Evolutionary conservation across 176 grass and related monocot species (phyloP).

Genomic region (Triticum turgidum): DNA sequence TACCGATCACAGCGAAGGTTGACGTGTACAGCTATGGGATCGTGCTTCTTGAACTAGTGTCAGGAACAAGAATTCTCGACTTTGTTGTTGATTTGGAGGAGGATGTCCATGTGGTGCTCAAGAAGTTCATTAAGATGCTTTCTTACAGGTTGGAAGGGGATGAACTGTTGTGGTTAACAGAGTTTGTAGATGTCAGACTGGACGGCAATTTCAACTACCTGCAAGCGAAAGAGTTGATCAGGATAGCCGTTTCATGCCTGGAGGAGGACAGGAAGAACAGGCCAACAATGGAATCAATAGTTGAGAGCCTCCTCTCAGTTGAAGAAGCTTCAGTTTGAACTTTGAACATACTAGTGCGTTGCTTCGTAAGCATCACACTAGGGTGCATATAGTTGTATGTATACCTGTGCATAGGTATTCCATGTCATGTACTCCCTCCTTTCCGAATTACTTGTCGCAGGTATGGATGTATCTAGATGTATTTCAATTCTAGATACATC

Average conservation of each 20-base stretch:
- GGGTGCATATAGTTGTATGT: neutral
- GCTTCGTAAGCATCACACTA: no score
- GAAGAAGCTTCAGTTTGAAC: neutral
- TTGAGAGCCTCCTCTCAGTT: slow-evolving; percentile 34
- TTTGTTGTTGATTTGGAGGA: slow-evolving; percentile 22
- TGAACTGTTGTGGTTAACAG: slow-evolving; percentile 32
- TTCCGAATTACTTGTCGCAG: no score
- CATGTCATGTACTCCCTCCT: neutral
- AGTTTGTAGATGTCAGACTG: slow-evolving; percentile 42
- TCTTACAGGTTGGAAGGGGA: slow-evolving; percentile 5
- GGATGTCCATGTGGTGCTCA: slow-evolving; percentile 23
- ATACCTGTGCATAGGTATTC: neutral
- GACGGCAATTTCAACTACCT: slow-evolving; percentile 16
- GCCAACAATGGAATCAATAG: slow-evolving; percentile 49
- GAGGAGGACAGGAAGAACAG: slow-evolving; percentile 46
- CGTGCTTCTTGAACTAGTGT: slow-evolving; percentile 39
- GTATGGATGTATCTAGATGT: no score
- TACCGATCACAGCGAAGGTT: slow-evolving; percentile 37
- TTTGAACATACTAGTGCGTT: neutral
- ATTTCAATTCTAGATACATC: no score
- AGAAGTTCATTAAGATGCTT: slow-evolving; percentile 36
- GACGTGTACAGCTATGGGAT: slow-evolving; percentile 49
- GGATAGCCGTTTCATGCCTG: slow-evolving; percentile 41
- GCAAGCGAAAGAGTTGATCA: slow-evolving; percentile 30
- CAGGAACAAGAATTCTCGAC: slow-evolving; percentile 31